Evolutionary conservation across 371 early-diverging fungal genomes (phyloP).

Genomic region (Coelomomyces lativittatus): DNA sequence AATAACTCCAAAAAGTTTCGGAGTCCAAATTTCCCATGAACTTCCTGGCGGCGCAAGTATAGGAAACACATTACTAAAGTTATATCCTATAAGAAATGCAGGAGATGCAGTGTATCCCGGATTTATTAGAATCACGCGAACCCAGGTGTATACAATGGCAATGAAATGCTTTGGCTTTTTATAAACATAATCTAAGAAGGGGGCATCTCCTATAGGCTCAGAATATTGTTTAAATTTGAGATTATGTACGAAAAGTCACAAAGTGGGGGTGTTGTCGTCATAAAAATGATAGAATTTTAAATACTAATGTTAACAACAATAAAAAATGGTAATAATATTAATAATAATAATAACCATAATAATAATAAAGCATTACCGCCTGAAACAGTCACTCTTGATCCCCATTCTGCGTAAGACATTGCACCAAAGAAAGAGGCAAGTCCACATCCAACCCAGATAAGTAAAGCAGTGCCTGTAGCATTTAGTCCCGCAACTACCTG

Average conservation of each 20-base stretch:
- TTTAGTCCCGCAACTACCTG: background rate
- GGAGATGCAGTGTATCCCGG: background rate
- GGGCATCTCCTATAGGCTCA: no score
- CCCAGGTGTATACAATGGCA: background rate
- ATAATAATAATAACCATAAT: no score
- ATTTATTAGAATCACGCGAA: background rate
- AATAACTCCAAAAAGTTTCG: background rate
- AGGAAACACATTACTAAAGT: background rate
- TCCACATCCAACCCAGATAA: constrained; percentile 3
- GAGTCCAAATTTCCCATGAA: background rate
- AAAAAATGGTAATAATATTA: no score
- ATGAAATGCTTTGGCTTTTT: background rate
- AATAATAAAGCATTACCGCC: no score
- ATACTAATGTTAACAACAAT: no score
- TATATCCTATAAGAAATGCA: background rate
- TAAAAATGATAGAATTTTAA: no score
- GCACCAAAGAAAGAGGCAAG: background rate
- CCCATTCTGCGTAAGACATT: constrained; percentile 1
- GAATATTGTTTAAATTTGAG: no score
- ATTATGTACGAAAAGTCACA: no score
- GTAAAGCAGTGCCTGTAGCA: constrained; percentile 1
- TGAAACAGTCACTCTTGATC: background rate
- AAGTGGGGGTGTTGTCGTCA: no score
- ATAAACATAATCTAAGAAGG: background rate
- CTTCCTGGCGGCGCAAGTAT: background rate